phyloP scores from a whole-genome alignment of 257 asterid genomes.

The Echium plantagineum region DNA sequence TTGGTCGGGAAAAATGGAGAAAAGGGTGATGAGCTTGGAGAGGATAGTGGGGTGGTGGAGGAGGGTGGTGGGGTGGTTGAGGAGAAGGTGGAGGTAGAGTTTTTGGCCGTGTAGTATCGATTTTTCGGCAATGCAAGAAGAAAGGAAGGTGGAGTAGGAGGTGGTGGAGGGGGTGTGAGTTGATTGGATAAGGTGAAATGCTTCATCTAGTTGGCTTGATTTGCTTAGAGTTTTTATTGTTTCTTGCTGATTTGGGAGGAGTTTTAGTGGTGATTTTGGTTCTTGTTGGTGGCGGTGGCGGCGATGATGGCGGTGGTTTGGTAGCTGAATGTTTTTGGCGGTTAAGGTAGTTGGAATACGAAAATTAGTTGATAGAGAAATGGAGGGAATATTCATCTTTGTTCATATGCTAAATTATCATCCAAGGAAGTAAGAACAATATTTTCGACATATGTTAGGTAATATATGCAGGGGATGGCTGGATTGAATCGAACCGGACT shows the following conservation, averaged over 20 bases:
- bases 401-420: neutral
- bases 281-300: neutral
- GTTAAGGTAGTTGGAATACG: constrained; percentile 24
- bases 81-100: constrained; percentile 29
- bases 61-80: constrained; percentile 13
- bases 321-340: constrained; percentile 8
- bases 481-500: no score
- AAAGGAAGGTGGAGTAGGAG: constrained; percentile 28
- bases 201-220: constrained; percentile 37
- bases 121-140: constrained; percentile 35
- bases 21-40: constrained; percentile 41
- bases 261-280: no score
- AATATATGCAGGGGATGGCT: no score
- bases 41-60: constrained; percentile 24
- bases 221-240: constrained; percentile 31
- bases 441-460: no score
- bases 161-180: constrained; percentile 7
- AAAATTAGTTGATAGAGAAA: constrained; percentile 16
- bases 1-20: constrained; percentile 36
- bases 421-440: neutral
- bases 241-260: constrained; percentile 22
- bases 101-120: constrained; percentile 29
- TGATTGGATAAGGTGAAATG: constrained; percentile 21
- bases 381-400: constrained; percentile 20
- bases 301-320: constrained; percentile 5